These are phyloP conservation scores for Mycosphaerelloides madeirae DNA, from an alignment of 2,329 filamentous ascomycete species.

Conservation along the genomic window DNA sequence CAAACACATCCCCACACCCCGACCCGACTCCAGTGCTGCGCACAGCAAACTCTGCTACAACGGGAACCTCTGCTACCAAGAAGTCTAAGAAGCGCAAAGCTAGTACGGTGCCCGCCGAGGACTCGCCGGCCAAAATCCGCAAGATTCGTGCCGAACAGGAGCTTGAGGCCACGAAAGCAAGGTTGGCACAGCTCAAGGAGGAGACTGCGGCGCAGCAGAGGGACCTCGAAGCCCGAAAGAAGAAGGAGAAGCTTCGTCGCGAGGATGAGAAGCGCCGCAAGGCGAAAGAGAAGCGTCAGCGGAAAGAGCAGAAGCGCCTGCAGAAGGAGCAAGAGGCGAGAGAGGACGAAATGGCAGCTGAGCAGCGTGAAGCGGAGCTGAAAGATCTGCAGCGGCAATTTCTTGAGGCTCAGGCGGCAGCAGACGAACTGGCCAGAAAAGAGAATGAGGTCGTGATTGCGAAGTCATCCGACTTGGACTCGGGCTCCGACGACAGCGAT, in stretches of 20 bases:
- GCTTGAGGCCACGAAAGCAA: neutral
- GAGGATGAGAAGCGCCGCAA: constrained; percentile 13
- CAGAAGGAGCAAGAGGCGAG: neutral
- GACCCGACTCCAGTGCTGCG: too few species aligned
- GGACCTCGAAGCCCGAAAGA: constrained; percentile 5
- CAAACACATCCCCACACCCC: too few species aligned
- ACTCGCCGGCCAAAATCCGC: constrained; percentile 1
- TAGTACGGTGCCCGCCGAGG: neutral
- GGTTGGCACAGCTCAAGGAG: constrained; percentile 1
- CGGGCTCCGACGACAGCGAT: too few species aligned
- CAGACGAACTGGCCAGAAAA: constrained; percentile 8
- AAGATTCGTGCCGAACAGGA: constrained; percentile 1
- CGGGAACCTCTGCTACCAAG: too few species aligned
- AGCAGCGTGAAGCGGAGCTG: neutral
- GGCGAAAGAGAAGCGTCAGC: constrained; percentile 1
- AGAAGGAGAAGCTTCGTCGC: neutral
- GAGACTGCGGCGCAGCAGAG: neutral
- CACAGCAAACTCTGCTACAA: too few species aligned
- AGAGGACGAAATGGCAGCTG: neutral
- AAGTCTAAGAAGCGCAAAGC: too few species aligned
- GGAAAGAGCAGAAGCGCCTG: constrained; percentile 1
- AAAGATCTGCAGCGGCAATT: neutral
- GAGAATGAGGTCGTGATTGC: constrained; percentile 11
- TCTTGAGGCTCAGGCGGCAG: neutral
- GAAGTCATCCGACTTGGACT: constrained; percentile 2